Evolutionary conservation across 2,329 filamentous ascomycete species (phyloP).

Genomic region (Hymenoscyphus infarciens): DNA sequence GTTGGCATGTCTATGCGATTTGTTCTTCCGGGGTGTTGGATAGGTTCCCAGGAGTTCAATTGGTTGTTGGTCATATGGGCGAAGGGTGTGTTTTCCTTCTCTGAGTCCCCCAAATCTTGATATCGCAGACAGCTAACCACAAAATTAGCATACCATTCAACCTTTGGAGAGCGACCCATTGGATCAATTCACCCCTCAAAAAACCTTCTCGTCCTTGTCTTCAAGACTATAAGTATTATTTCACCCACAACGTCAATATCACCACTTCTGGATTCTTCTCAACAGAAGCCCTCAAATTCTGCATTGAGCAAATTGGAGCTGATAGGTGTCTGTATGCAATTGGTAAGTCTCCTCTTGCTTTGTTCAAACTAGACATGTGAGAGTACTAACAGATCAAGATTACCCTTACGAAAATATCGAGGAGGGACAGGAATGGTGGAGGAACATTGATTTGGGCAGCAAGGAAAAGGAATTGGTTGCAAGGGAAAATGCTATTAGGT

Average conservation of each 20-base stretch:
- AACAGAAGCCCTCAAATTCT: slow-evolving; percentile 19
- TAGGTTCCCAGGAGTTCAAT: slow-evolving; percentile 40
- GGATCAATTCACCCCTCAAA: slow-evolving; percentile 19
- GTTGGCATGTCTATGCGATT: slow-evolving; percentile 45
- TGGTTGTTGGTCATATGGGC: slow-evolving; percentile 43
- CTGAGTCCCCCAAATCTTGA: not conserved
- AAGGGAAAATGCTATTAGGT: slow-evolving; percentile 18
- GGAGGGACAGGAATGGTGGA: slow-evolving; percentile 23
- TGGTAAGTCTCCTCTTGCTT: slow-evolving; percentile 10
- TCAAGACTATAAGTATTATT: slow-evolving; percentile 20
- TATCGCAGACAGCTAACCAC: not conserved
- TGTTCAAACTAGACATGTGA: too few relatives aligned
- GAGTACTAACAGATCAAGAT: slow-evolving; percentile 5
- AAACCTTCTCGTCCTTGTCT: slow-evolving; percentile 10
- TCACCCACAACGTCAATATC: slow-evolving; percentile 20
- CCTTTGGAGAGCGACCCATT: slow-evolving; percentile 36
- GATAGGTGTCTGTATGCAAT: slow-evolving; percentile 20
- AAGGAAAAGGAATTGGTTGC: slow-evolving; percentile 17
- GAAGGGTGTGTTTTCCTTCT: slow-evolving; percentile 34
- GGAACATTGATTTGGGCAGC: slow-evolving; percentile 15
- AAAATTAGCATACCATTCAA: slow-evolving; percentile 42
- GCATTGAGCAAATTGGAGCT: slow-evolving; percentile 16
- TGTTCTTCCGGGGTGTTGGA: slow-evolving; percentile 43
- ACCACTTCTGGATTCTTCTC: slow-evolving; percentile 20
- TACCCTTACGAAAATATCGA: slow-evolving; percentile 20